Evolutionary conservation across 352 stramenopile genomes (phyloP), one percentile per base, ranked within the genome.

Genomic region (Phytophthora cactorum): DNA sequence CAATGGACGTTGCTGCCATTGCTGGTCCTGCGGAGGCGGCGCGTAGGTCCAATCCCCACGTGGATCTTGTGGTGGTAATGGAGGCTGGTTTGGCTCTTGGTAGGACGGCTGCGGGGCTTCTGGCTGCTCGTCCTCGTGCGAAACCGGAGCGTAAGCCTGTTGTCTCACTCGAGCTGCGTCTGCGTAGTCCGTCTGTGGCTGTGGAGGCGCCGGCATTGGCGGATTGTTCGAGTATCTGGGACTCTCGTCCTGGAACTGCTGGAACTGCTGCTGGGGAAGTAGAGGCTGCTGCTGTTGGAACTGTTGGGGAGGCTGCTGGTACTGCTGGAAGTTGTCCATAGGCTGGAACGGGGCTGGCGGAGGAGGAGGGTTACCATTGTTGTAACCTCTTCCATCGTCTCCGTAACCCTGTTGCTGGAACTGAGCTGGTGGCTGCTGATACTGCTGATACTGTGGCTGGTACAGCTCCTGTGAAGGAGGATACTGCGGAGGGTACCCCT

Each of bases 91-190:
- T 25, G 45, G n/a, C 9, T 63, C 59, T 45, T 52, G 43, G 11
- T 66, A 65, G 3, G 43, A 27, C 28, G 44, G 14, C 9, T 59
- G 38, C 5, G 32, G 61, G 10, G 59, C 27, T 27, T 68, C 46
- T 7, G 49, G 15, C 5, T 41, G 34, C 2, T 75, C 52, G 3
- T 57, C 46, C 14, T 61, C 54, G 6, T 54, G 50, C 28, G 49
- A 27, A 28, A 81, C 59, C 59, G 78, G 76, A 2, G 68, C 65
- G 31, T 83, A 84, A 28, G 74, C 74, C 41, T 77, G 71, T 50
- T 84, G 70, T 60, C 78, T 75, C 5, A 64, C 57, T n/a, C 68
- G 69, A 38, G 69, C 41, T 47, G 78, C 75, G 39, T 77, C 66
- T 52, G 70, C 74, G 45, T 74, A 86, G 52, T 72, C 61, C 8